A percentile compares a stretch with the other conserved stretches of the same genome.
phyloP scores from a whole-genome alignment of 345 rosid genomes.

The Populus deltoides region DNA sequence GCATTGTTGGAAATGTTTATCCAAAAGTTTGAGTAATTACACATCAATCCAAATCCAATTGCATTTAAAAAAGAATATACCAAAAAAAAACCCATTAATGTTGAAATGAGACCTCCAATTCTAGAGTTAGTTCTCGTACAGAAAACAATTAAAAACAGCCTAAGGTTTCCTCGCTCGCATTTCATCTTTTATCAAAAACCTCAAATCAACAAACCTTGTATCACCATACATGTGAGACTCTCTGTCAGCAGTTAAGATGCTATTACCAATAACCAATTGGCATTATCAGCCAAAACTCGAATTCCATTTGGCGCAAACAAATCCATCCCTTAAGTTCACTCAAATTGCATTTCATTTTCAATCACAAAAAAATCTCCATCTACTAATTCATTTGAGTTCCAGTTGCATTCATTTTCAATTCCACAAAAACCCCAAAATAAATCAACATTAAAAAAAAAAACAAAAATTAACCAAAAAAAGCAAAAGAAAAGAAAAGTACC shows the following conservation, averaged over 20 bases:
- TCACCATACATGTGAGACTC: background rate
- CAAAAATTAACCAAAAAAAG: background rate
- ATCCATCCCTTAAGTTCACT: no score
- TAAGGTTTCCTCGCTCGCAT: background rate
- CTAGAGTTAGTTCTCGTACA: background rate
- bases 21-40: background rate
- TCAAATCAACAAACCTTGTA: background rate
- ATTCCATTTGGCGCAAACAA: no score
- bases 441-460: background rate
- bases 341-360: background rate
- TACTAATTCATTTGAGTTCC: no score
- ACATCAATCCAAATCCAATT: background rate
- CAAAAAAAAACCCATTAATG: background rate
- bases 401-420: background rate
- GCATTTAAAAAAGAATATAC: background rate
- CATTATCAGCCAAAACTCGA: no score
- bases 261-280: no score
- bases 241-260: no score
- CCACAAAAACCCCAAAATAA: background rate
- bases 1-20: background rate
- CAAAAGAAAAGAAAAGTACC: slow-evolving; percentile 30
- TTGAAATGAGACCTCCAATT: background rate
- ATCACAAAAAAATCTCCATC: background rate
- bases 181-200: background rate
- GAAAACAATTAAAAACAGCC: background rate